phyloP scores from a whole-genome alignment of 495 filamentous ascomycete species.

The Penicillium manginii region DNA sequence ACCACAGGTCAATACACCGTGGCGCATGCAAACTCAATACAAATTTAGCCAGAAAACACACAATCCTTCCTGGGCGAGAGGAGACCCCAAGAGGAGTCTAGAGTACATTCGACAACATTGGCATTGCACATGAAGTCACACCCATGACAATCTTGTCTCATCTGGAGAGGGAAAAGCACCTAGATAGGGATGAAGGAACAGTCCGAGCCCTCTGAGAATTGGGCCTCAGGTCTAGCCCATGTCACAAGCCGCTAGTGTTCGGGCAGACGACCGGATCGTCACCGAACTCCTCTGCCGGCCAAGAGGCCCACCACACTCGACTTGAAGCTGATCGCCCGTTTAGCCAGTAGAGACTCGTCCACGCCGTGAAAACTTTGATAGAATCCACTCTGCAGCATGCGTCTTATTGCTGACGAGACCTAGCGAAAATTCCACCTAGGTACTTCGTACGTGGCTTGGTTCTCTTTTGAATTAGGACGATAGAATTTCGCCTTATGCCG shows the following conservation, averaged over 20 bases:
- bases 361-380: constrained; percentile 4
- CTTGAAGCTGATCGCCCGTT: constrained; percentile 14
- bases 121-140: constrained; percentile 5
- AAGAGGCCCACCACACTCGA: constrained; percentile 12
- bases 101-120: constrained; percentile 1
- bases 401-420: neutral
- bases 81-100: neutral
- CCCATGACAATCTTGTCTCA: too few species aligned
- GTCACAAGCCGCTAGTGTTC: constrained; percentile 12
- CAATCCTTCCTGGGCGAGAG: neutral
- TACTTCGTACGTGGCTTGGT: neutral
- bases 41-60: constrained; percentile 8
- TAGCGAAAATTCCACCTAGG: neutral
- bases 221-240: constrained; percentile 6
- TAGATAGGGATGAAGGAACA: neutral
- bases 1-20: constrained; percentile 4
- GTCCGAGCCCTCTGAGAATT: neutral
- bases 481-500: neutral
- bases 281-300: constrained; percentile 11
- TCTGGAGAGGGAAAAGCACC: too few species aligned
- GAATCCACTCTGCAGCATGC: neutral
- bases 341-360: neutral
- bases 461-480: neutral
- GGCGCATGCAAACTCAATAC: constrained; percentile 13
- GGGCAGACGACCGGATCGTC: constrained; percentile 8